Evolutionary conservation across 768 basidiomycete species (phyloP), one percentile per base, ranked within the genome.

Genomic region (Leccinum incarnatum): DNA sequence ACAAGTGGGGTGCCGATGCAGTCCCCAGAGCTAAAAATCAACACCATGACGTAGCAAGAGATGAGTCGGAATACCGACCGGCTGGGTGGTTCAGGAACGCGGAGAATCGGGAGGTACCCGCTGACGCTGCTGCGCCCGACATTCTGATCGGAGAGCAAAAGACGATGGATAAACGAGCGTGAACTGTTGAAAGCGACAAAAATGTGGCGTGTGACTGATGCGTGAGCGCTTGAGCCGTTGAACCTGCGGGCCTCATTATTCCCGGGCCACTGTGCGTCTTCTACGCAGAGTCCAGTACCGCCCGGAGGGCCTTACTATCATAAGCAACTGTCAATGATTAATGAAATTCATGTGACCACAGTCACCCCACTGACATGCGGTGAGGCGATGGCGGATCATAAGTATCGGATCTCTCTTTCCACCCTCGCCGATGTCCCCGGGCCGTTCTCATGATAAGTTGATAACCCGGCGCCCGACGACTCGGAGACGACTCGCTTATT

Each of bases 61-160:
- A 23, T 49, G 4, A 19, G n/a, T 42, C 7, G 45, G 51, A 55
- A 27, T 5, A 74, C 80, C 63, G 66, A 92, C 94, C 94, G 64
- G 94, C 96, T 46, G 95, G 95, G 72, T 95, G 93, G 76, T 97
- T 97, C 83, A 95, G 80, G 74, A 98, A 95, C 37, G 82, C 71
- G 63, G 86, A 77, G 59, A 96, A 81, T 70, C 84, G 89, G 19
- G 91, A 90, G 7, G 87, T 83, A 47, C 84, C 85, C 58, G 84
- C 89, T 50, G 89, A 81, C 52, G 89, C 76, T 69, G 85, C 93
- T 75, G 90, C 83, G 65, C 89, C 91, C 29, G 90, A 91, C 92
- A 94, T 94, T 61, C 46, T 63, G 30, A 47, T 62, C 52, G 32
- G 30, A 57, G 42, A 29, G 21, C 21, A 53, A 37, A 54, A 53